Base-by-base conservation (phyloP, 352 stramenopile species). In the Phytophthora rubi region DNA sequence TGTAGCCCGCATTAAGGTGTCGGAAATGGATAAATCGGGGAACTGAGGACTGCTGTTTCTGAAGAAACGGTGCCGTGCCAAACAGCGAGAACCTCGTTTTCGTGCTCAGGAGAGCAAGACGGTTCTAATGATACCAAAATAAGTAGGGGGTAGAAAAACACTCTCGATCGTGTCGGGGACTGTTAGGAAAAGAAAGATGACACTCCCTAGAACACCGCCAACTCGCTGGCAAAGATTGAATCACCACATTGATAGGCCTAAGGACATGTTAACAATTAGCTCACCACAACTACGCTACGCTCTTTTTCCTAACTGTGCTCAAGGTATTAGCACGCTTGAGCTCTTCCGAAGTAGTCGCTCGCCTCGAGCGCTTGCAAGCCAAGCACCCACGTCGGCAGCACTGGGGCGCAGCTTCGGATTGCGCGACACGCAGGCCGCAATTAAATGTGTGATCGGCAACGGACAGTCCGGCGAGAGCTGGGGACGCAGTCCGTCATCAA, bases 401-500 rank as follows among this genome's bases (percentile, higher is more conserved):
- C 60, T 85, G 4, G 84, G 84, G 8, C 86, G 77, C 8, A 79
- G 65, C 7, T 78, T 77, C 21, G 79, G 83, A 35, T 91, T 78
- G 12, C 81, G 71, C 6, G 79, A 76, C 9, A 91, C 65, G 68
- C 86, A 94, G 13, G 68, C 71, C 35, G 77, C 76, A 28, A 89
- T 80, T 37, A 94, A 74, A 28, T 87, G 77, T 47, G 75, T 81
- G 39, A 92, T 87, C 18, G 73, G 73, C n/a, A 86, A 62, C 26
- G 86, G 84, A 63, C 86, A 92, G 21, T 76, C 70, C 0, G 75
- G 42, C 8, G 82, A 85, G 26, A 93, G 71, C 39, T 79, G 75
- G 1, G 86, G 86, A 7, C 86, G 83, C n/a, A 80, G 72, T 13
- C 73, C 75, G 33, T 90, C 80, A n/a, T 88, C 65, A 37, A 91